phyloP scores from a whole-genome alignment of 352 stramenopile species.

The Plasmopara muralis region DNA sequence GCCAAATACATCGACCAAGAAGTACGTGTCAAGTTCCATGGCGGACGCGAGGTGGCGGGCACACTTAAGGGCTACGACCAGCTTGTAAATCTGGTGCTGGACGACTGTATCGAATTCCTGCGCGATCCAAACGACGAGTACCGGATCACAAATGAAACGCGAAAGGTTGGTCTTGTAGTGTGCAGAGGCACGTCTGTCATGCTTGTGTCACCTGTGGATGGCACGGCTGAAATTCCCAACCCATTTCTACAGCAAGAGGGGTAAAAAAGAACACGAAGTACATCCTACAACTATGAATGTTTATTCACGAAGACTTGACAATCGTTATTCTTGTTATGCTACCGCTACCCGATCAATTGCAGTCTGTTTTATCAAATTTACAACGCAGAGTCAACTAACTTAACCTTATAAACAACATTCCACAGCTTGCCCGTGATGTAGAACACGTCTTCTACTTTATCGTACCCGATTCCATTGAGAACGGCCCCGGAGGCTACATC shows the following conservation, averaged over 20 bases:
- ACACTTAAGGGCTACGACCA: constrained; percentile 95
- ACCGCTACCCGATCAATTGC: background rate
- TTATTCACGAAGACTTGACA: background rate
- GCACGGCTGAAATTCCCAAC: constrained; percentile 89
- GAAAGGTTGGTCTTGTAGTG: constrained; percentile 91
- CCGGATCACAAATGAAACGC: constrained; percentile 85
- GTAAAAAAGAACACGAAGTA: constrained; percentile 13
- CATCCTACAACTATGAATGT: background rate
- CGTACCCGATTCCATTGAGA: constrained; percentile 93
- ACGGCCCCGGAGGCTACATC: constrained; percentile 55
- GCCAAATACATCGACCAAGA: constrained; percentile 92
- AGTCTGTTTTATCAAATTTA: constrained; percentile 4
- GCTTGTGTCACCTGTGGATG: constrained; percentile 88
- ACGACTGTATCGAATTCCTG: constrained; percentile 94
- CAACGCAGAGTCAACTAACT: constrained; percentile 41
- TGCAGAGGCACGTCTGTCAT: constrained; percentile 90
- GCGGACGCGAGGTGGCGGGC: constrained; percentile 88
- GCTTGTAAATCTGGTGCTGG: constrained; percentile 95
- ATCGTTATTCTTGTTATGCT: constrained; percentile 1
- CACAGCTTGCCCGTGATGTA: constrained; percentile 93
- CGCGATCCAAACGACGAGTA: constrained; percentile 88
- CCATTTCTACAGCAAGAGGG: constrained; percentile 87
- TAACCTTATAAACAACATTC: constrained; percentile 87
- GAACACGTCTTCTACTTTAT: constrained; percentile 82
- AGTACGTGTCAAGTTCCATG: constrained; percentile 93